Conservation (phyloP, 768 basidiomycete species). For the Russula abietina region DNA sequence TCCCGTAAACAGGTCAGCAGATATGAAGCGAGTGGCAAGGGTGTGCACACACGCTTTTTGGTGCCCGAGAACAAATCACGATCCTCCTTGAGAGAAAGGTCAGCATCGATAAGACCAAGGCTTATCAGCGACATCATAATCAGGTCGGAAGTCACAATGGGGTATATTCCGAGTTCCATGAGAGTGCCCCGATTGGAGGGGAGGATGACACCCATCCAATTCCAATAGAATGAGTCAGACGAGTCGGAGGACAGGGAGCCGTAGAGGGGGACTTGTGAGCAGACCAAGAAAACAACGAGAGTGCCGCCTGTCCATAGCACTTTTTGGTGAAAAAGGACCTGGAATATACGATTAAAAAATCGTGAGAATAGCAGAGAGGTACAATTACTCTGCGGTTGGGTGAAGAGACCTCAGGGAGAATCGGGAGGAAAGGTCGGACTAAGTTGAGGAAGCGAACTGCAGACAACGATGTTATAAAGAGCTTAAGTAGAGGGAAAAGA, state of each 20-base stretch:
- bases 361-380: neutral
- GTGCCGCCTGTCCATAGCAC: conserved; percentile 98
- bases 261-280: conserved; percentile 98
- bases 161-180: conserved; percentile 98
- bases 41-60: conserved; percentile 77
- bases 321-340: conserved; percentile 99
- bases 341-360: conserved; percentile 8
- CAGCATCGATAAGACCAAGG: conserved; percentile 95
- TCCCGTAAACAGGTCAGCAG: conserved; percentile 1
- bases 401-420: conserved; percentile 95
- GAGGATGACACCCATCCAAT: conserved; percentile 99
- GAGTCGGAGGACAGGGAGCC: conserved; percentile 99
- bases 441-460: conserved; percentile 95
- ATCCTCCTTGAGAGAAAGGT: conserved; percentile 96
- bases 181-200: conserved; percentile 97
- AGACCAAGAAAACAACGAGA: conserved; percentile 98
- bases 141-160: conserved; percentile 98
- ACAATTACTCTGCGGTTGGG: conserved; percentile 86
- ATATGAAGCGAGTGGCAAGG: neutral
- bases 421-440: conserved; percentile 94
- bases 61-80: conserved; percentile 91
- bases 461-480: neutral
- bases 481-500: neutral
- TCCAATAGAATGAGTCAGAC: conserved; percentile 98
- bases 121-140: conserved; percentile 99